phyloP scores from a whole-genome alignment of 192 early-diverging fungal species.

The Coemansia brasiliensis region DNA sequence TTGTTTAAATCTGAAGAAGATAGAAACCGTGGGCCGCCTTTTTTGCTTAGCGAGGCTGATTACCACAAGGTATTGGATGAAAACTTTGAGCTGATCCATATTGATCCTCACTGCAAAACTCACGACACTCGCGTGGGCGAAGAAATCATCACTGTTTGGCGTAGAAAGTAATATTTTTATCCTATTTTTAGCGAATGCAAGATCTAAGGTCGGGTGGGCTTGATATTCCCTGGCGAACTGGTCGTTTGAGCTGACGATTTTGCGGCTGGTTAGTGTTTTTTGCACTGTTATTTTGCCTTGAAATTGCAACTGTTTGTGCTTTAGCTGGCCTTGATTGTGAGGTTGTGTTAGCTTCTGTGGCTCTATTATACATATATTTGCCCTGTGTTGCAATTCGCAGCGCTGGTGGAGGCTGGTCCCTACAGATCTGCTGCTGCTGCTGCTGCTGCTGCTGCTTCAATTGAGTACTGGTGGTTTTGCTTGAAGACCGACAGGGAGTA shows the following conservation, averaged over 20 bases:
- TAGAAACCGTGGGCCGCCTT: conserved; percentile 74
- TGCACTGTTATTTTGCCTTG: too few relatives aligned
- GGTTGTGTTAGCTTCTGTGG: too few relatives aligned
- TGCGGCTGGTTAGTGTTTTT: too few relatives aligned
- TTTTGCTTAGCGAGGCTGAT: conserved; percentile 60
- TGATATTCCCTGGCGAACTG: not conserved
- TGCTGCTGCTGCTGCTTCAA: not conserved
- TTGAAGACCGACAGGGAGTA: not conserved
- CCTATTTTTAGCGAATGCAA: conserved; percentile 19
- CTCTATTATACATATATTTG: too few relatives aligned
- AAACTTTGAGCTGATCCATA: conserved; percentile 65
- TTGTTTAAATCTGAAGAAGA: conserved; percentile 51
- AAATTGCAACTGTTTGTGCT: too few relatives aligned
- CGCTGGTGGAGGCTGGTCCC: not conserved
- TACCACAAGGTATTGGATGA: conserved; percentile 60
- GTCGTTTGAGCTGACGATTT: not conserved
- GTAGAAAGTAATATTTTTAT: conserved; percentile 21
- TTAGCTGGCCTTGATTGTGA: too few relatives aligned
- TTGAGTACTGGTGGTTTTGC: not conserved
- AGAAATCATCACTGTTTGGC: conserved; percentile 71
- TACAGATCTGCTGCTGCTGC: too few relatives aligned
- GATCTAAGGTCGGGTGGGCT: conserved; percentile 29
- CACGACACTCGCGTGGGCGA: conserved; percentile 58
- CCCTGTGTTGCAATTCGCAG: not conserved
- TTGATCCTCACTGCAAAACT: conserved; percentile 60